Evolutionary conservation across 1,284 basidiomycete species (phyloP).

Genomic region (Ganoderma sp.): DNA sequence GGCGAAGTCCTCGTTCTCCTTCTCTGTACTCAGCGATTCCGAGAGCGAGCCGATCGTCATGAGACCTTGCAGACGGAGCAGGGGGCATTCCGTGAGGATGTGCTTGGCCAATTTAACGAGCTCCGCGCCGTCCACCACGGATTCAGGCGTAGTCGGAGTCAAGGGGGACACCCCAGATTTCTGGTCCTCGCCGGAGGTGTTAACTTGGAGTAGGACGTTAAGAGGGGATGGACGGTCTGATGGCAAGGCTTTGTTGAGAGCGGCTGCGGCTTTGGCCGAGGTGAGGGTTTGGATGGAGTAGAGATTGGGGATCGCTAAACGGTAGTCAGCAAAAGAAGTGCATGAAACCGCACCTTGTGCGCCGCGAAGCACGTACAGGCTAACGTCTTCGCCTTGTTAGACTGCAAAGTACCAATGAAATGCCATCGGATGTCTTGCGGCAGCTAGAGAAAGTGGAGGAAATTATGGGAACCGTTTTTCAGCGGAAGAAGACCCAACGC

Average conservation of each 20-base stretch:
- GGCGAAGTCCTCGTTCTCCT: conserved; percentile 87
- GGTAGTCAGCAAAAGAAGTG: conserved; percentile 20
- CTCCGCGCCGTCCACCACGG: conserved; percentile 45
- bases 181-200: conserved; percentile 89
- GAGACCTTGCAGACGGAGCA: conserved; percentile 79
- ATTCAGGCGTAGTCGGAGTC: conserved; percentile 14
- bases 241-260: conserved; percentile 81
- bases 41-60: conserved; percentile 96
- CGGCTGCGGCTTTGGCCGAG: conserved; percentile 82
- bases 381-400: conserved; percentile 93
- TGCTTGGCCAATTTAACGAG: conserved; percentile 74
- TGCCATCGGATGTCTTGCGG: conserved; percentile 92
- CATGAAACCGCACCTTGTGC: conserved; percentile 2
- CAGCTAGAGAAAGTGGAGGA: conserved; percentile 53
- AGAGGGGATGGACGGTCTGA: conserved; percentile 56
- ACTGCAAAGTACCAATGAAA: conserved; percentile 94
- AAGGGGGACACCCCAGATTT: conserved; percentile 88
- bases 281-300: conserved; percentile 92
- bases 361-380: conserved; percentile 59
- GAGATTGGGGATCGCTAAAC: conserved; percentile 85
- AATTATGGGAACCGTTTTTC: conserved; percentile 14
- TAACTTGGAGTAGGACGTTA: conserved; percentile 89
- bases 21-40: conserved; percentile 64
- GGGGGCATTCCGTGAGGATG: conserved; percentile 76
- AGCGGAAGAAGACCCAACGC: conserved; percentile 39